These are phyloP conservation scores for Colletotrichum truncatum DNA, from an alignment of 2,329 filamentous ascomycete genomes.

Conservation along the genomic window DNA sequence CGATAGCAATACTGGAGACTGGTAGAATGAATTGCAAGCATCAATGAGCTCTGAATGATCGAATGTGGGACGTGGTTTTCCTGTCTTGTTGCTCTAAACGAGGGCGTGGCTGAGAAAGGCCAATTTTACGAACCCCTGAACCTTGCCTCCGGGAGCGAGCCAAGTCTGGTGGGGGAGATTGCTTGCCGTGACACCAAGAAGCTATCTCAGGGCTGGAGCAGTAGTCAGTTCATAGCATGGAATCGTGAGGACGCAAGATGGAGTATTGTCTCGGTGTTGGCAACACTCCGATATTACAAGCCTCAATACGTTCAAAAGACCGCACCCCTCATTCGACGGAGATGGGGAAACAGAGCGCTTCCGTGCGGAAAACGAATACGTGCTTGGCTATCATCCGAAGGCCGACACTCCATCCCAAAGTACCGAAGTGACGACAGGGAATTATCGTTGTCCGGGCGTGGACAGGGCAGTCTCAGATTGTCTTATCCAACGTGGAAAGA, in stretches of 20 bases:
- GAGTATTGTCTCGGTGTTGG: slow-evolving; percentile 1
- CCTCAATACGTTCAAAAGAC: neutral
- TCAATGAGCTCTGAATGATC: slow-evolving; percentile 18
- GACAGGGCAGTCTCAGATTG: slow-evolving; percentile 18
- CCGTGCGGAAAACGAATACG: slow-evolving; percentile 8
- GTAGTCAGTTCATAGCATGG: neutral
- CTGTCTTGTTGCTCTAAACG: neutral
- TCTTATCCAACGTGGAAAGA: slow-evolving; percentile 22
- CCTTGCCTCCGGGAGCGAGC: slow-evolving; percentile 13
- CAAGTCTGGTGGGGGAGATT: slow-evolving; percentile 9
- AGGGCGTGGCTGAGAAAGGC: slow-evolving; percentile 11
- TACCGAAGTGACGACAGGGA: neutral
- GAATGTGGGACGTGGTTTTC: neutral
- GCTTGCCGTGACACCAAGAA: slow-evolving; percentile 3
- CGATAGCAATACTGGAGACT: neutral
- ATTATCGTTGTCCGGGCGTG: neutral
- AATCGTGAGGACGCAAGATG: neutral
- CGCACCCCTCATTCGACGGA: neutral
- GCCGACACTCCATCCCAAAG: slow-evolving; percentile 2
- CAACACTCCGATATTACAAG: neutral
- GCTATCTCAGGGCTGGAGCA: neutral
- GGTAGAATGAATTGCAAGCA: slow-evolving; percentile 8
- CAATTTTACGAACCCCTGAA: slow-evolving; percentile 23
- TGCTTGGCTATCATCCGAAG: slow-evolving; percentile 12
- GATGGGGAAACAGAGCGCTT: slow-evolving; percentile 9